These are phyloP conservation scores for Phyllosticta citriasiana DNA, from an alignment of 2,329 filamentous ascomycete species.

Conservation along the genomic window DNA sequence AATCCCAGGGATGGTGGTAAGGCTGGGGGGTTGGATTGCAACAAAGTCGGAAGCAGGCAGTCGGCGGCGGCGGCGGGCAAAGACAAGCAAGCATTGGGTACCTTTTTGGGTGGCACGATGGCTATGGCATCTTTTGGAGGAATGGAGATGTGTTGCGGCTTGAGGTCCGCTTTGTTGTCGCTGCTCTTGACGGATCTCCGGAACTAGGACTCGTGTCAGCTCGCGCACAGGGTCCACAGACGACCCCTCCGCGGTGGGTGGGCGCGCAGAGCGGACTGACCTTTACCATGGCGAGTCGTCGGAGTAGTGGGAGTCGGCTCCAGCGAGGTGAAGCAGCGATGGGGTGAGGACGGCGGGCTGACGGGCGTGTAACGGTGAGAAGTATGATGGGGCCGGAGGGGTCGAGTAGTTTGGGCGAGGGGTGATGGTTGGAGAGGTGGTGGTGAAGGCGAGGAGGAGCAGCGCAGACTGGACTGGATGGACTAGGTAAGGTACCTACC, in stretches of 20 bases:
- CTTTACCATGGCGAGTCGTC: constrained; percentile 17
- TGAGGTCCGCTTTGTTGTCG: constrained; percentile 58
- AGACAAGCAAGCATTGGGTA: constrained; percentile 32
- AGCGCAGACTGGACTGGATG: neutral
- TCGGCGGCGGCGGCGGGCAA: neutral
- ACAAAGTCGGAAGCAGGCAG: constrained; percentile 1
- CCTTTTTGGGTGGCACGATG: constrained; percentile 89
- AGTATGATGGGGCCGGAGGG: neutral
- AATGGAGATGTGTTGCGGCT: constrained; percentile 64
- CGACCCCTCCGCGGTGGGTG: constrained; percentile 9
- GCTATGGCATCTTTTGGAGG: constrained; percentile 77
- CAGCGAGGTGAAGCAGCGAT: neutral
- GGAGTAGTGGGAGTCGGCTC: neutral
- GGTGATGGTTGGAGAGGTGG: constrained; percentile 2
- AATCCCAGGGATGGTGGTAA: constrained; percentile 6
- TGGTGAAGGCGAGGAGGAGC: neutral
- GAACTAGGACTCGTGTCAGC: constrained; percentile 36
- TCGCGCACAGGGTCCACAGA: constrained; percentile 8
- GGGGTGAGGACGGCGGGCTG: neutral
- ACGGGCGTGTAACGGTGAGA: neutral
- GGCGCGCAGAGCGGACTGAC: constrained; percentile 12
- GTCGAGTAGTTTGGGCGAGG: neutral
- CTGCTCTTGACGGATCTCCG: constrained; percentile 76
- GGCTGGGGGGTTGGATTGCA: constrained; percentile 10
- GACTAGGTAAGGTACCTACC: neutral